phyloP scores from a whole-genome alignment of 75 land plant genomes.

The Larix kaempferi region DNA sequence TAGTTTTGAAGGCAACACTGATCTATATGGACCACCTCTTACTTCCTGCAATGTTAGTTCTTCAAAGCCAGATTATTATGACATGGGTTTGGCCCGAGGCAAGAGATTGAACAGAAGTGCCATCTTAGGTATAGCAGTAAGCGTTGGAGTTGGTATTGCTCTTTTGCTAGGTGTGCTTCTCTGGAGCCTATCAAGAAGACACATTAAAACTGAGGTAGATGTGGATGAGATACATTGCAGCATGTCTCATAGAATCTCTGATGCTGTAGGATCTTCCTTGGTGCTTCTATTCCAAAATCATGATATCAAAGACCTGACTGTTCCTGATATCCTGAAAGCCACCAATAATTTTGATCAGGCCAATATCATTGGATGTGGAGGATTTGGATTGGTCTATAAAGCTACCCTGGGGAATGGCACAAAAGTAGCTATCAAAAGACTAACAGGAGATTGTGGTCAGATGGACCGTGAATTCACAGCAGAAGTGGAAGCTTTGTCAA shows the following conservation, averaged over 20 bases:
- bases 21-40: conserved; percentile 45
- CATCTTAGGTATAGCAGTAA: conserved; percentile 20
- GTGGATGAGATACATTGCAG: background rate
- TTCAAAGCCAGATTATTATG: background rate
- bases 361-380: conserved; percentile 55
- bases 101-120: conserved; percentile 4
- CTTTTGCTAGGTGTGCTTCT: conserved; percentile 10
- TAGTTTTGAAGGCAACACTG: conserved; percentile 62
- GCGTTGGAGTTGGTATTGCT: conserved; percentile 24
- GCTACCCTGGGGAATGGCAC: conserved; percentile 31
- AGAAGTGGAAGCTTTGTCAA: conserved; percentile 48
- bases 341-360: conserved; percentile 48
- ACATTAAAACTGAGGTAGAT: conserved; percentile 1
- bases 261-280: conserved; percentile 11
- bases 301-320: conserved; percentile 27
- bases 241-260: conserved; percentile 4
- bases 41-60: background rate
- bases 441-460: conserved; percentile 28
- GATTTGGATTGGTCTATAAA: conserved; percentile 57
- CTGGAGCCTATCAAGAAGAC: conserved; percentile 11
- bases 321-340: conserved; percentile 41
- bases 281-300: conserved; percentile 28
- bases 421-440: conserved; percentile 39
- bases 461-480: conserved; percentile 56
- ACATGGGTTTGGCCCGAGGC: background rate